Evolutionary conservation across 2,329 filamentous ascomycete species (phyloP).

Genomic region (Annulohypoxylon truncatum): DNA sequence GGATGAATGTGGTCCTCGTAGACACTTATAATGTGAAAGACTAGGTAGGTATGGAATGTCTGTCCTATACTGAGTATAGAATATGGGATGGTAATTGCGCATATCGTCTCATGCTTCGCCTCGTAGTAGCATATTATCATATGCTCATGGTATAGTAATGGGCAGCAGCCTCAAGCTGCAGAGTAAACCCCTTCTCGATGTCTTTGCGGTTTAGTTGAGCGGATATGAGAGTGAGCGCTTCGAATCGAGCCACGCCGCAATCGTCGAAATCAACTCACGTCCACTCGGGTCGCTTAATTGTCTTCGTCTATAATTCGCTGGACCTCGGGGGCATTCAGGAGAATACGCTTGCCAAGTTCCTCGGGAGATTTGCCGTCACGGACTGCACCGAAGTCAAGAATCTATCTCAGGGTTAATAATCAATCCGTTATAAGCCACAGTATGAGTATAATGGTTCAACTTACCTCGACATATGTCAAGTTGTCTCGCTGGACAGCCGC

Average conservation of each 20-base stretch:
- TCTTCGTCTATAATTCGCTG: constrained; percentile 53
- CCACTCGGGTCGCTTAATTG: constrained; percentile 19
- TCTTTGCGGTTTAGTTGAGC: neutral
- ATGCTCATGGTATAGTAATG: neutral
- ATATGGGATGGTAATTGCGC: neutral
- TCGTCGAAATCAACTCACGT: neutral
- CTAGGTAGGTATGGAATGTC: neutral
- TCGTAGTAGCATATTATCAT: neutral
- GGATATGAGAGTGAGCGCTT: neutral
- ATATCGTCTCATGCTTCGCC: neutral
- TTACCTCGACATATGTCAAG: constrained; percentile 94
- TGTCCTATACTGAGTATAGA: neutral
- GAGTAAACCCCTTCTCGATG: neutral
- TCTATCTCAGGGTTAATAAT: constrained; percentile 67
- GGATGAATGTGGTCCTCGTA: neutral
- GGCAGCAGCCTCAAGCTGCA: neutral
- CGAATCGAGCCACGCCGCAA: neutral
- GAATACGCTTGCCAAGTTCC: constrained; percentile 81
- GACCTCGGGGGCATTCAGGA: constrained; percentile 69
- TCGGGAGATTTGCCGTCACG: constrained; percentile 85
- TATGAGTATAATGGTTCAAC: constrained; percentile 45
- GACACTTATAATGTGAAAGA: neutral
- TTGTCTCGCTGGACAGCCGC: constrained; percentile 94
- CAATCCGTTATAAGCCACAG: neutral
- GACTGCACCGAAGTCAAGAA: constrained; percentile 95